Conservation (phyloP, 108 stramenopile species). For the Cyclotella sp. region DNA sequence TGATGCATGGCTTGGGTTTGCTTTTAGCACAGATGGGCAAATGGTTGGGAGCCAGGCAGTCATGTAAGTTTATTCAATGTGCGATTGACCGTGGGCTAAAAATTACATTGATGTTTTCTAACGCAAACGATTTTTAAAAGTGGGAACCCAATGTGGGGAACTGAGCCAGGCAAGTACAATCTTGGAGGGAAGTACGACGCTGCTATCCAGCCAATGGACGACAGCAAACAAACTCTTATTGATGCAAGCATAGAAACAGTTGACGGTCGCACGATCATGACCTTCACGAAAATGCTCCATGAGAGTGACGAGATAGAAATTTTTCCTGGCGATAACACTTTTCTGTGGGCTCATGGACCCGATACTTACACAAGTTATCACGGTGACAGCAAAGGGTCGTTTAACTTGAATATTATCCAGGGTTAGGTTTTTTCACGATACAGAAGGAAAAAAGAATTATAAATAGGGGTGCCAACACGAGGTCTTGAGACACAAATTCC, state of each 20-base stretch:
- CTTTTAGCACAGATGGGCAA: constrained; percentile 28
- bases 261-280: constrained; percentile 54
- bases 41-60: constrained; percentile 66
- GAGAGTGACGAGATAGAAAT: constrained; percentile 63
- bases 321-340: constrained; percentile 40
- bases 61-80: constrained; percentile 23
- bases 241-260: constrained; percentile 55
- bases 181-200: constrained; percentile 26
- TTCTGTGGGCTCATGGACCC: constrained; percentile 58
- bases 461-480: too few species aligned
- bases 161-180: constrained; percentile 52
- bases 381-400: constrained; percentile 4
- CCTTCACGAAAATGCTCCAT: constrained; percentile 65
- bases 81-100: background rate
- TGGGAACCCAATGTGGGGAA: constrained; percentile 23
- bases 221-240: constrained; percentile 61
- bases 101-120: background rate
- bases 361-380: constrained; percentile 21
- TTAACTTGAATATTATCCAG: background rate
- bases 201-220: constrained; percentile 47
- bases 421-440: background rate
- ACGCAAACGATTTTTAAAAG: constrained; percentile 2
- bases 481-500: background rate
- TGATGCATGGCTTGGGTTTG: constrained; percentile 59
- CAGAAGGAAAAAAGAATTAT: background rate